Percentiles rank a stretch among this genome's conserved stretches.
Evolutionary conservation across 768 basidiomycete genomes (phyloP).

Genomic region (Lactarius hengduanensis): DNA sequence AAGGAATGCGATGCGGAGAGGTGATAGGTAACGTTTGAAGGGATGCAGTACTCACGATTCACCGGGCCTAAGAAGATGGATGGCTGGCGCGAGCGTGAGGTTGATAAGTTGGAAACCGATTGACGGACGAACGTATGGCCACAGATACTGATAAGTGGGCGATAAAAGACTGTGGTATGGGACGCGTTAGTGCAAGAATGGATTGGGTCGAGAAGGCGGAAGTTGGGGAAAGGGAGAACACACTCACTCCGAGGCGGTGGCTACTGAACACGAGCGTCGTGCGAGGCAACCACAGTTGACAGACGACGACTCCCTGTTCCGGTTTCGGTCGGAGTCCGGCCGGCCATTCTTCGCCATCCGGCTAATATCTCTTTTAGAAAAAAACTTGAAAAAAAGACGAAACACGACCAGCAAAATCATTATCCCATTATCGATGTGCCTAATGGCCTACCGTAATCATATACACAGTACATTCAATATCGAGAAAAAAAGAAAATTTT

Average conservation of each 20-base stretch:
- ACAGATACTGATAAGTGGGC: constrained; percentile 18
- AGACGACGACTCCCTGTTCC: constrained; percentile 18
- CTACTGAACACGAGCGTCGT: constrained; percentile 29
- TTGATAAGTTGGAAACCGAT: constrained; percentile 18
- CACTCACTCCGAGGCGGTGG: constrained; percentile 16
- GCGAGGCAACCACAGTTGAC: constrained; percentile 27
- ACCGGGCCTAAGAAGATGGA: constrained; percentile 16
- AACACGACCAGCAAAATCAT: background rate
- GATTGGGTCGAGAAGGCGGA: background rate
- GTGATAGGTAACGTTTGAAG: background rate
- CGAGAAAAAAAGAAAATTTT: background rate
- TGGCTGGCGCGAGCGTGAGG: constrained; percentile 23
- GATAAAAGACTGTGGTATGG: constrained; percentile 18
- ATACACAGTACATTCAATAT: constrained; percentile 17
- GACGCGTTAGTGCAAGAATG: constrained; percentile 12
- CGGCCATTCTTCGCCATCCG: constrained; percentile 19
- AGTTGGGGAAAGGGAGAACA: constrained; percentile 5
- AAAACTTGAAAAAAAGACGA: background rate
- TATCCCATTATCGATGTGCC: constrained; percentile 2
- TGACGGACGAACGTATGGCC: constrained; percentile 17
- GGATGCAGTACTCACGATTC: constrained; percentile 22
- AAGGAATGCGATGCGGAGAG: background rate
- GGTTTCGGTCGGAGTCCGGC: constrained; percentile 21
- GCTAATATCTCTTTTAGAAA: background rate
- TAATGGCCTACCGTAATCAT: constrained; percentile 10